A percentile compares a stretch with the other conserved stretches of the same genome.
These are phyloP conservation scores for Penicillium brevicompactum DNA, from an alignment of 2,329 filamentous ascomycete genomes.

Conservation along the genomic window DNA sequence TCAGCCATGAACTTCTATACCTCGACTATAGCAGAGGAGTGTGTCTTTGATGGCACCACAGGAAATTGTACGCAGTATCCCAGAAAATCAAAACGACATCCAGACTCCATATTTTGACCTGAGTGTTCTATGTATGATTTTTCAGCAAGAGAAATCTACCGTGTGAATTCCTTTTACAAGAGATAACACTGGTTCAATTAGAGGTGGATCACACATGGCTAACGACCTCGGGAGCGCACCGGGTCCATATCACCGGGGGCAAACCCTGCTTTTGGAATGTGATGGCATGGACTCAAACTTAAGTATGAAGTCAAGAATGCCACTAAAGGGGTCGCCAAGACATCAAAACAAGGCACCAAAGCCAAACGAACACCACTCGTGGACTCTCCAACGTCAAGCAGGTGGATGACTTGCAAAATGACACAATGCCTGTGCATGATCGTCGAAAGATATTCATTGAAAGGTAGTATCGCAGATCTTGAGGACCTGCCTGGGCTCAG, in stretches of 20 bases:
- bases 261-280: not conserved
- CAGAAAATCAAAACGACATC: too few species aligned
- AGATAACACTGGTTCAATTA: too few species aligned
- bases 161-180: too few species aligned
- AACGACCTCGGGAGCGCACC: too few species aligned
- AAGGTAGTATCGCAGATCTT: not conserved
- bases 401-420: not conserved
- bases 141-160: too few species aligned
- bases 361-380: not conserved
- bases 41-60: too few species aligned
- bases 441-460: not conserved
- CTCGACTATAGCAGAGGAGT: too few species aligned
- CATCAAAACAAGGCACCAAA: not conserved
- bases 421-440: not conserved
- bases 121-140: too few species aligned
- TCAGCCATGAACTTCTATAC: too few species aligned
- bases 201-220: too few species aligned
- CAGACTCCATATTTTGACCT: too few species aligned
- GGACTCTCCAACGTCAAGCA: not conserved
- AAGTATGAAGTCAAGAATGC: not conserved
- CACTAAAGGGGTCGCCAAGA: not conserved
- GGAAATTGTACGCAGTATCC: too few species aligned
- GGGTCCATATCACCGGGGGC: not conserved
- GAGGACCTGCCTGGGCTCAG: not conserved
- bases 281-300: not conserved